A percentile compares a stretch with the other conserved stretches of the same genome.
phyloP scores from a whole-genome alignment of 1,139 yeast species.

The Meyerozyma carpophila region DNA sequence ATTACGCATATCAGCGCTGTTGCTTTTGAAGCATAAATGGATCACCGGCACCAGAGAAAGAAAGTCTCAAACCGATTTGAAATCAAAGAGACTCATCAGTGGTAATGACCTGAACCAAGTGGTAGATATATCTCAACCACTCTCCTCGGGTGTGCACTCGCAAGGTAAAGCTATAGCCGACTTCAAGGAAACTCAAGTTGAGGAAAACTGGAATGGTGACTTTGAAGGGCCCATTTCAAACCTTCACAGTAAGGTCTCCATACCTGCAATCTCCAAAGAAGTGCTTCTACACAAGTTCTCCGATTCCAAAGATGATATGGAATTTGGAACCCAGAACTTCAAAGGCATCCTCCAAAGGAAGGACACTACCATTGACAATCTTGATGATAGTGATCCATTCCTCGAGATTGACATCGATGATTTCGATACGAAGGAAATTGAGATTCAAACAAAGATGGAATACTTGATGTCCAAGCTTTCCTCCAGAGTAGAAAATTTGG shows the following conservation, averaged over 20 bases:
- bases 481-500: constrained; percentile 26
- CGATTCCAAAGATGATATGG: constrained; percentile 20
- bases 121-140: not conserved
- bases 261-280: constrained; percentile 14
- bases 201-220: constrained; percentile 35
- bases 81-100: constrained; percentile 24
- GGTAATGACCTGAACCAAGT: no score
- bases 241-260: not conserved
- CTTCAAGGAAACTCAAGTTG: constrained; percentile 6
- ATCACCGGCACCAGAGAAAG: not conserved
- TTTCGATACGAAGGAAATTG: constrained; percentile 41
- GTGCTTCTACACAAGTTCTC: constrained; percentile 28
- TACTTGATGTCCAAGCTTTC: constrained; percentile 31
- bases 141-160: not conserved
- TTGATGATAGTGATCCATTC: constrained; percentile 33
- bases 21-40: constrained; percentile 63
- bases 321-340: constrained; percentile 11
- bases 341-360: constrained; percentile 5
- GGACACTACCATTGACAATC: not conserved
- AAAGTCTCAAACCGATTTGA: constrained; percentile 13
- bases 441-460: constrained; percentile 40
- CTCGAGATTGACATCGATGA: constrained; percentile 34
- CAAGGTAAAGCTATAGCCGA: not conserved
- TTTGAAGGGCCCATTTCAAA: constrained; percentile 16
- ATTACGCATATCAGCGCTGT: constrained; percentile 51